Conservation (phyloP, 305 asterid species). For the Solanum chacoense region DNA sequence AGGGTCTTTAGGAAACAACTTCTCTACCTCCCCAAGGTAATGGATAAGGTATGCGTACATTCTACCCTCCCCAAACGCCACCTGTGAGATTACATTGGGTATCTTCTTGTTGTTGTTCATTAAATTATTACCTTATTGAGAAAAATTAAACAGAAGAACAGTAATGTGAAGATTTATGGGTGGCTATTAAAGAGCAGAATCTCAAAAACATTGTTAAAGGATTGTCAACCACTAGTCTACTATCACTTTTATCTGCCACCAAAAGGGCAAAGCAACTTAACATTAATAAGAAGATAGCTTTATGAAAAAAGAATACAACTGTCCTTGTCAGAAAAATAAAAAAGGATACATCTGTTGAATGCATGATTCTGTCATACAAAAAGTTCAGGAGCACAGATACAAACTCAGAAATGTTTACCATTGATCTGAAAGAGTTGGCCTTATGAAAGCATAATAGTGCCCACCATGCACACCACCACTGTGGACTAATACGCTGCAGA, state of each 20-base stretch:
- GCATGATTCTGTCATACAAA: not conserved
- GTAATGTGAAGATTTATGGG: not conserved
- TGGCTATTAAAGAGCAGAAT: not conserved
- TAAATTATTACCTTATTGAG: not conserved
- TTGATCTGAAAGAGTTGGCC: slow-evolving; percentile 49
- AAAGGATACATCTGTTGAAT: not conserved
- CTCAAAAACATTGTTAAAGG: not conserved
- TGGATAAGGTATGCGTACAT: not conserved
- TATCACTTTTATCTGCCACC: not conserved
- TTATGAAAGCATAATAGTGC: slow-evolving; percentile 47
- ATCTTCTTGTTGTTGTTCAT: not conserved
- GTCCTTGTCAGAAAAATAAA: not conserved
- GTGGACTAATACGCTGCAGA: slow-evolving; percentile 57
- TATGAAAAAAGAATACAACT: not conserved
- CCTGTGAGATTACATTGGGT: not conserved
- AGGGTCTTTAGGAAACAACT: not conserved
- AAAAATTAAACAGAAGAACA: not conserved
- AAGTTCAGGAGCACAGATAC: not conserved
- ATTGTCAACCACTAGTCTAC: not conserved
- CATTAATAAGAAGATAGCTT: not conserved
- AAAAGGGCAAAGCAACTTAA: not conserved
- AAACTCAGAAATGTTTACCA: slow-evolving; percentile 28
- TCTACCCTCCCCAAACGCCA: not conserved
- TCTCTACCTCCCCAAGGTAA: not conserved
- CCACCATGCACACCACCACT: slow-evolving; percentile 68